Evolutionary conservation across 495 filamentous ascomycete genomes (phyloP), one percentile per base, ranked within the genome.

Genomic region (Extremus antarcticus): DNA sequence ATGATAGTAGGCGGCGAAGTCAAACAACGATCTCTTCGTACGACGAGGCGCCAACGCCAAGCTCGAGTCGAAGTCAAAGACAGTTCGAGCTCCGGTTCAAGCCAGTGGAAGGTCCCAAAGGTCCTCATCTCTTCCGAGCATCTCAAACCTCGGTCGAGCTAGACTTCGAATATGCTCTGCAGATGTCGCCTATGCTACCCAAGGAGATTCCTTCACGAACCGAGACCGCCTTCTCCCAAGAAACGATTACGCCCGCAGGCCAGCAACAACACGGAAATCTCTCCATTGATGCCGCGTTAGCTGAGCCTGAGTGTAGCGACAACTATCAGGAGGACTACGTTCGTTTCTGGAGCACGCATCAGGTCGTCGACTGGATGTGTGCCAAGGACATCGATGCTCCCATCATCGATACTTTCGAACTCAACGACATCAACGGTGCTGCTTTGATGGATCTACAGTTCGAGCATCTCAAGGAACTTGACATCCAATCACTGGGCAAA

Each of bases 391-490:
- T 88, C 59, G 88, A 96, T 51, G 70, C 78, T 11, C 69, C 73
- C 0, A 71, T 90, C 39, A 78, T 91, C n/a, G 80, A 94, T 50
- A 86, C 83, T 62, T 96, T 98, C 60, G 75, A 86, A 53, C 74
- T 78, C 58, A 91, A 98, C 68, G 92, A 98, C 64, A 96, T 98
- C 66, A 84, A 83, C 21, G 92, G 92, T 0, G 70, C 81, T 2
- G 82, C 96, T 48, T 74, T 98, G 1, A 79, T 91, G 22, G 83
- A 86, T 16, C 72, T 98, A n/a, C 85, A 94, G 63, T 80, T 87
- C 60, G 87, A 95, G 32, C 90, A 96, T 64, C 74, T 98, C n/a
- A 89, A 90, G 63, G 92, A 98, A 70, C 81, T 96, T 3, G 85
- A 85, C 20, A 94, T 98, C 56, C 71, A 76, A n/a, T 96, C 92